Evolutionary conservation across 2,329 filamentous ascomycete genomes (phyloP).

Genomic region (Beauveria scarabaeidicola): DNA sequence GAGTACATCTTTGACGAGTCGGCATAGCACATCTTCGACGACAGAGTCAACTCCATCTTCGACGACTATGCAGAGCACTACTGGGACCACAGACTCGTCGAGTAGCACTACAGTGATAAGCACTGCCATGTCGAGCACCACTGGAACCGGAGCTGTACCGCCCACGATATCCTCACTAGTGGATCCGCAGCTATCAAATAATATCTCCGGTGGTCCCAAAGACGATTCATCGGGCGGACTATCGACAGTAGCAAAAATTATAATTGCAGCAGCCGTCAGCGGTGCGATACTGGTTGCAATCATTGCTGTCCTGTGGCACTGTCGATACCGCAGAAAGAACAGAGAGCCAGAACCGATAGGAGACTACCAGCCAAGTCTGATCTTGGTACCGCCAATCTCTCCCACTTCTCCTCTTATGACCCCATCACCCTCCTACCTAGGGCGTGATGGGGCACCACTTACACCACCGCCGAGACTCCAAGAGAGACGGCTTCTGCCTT

Average conservation of each 20-base stretch:
- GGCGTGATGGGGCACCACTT: constrained; percentile 20
- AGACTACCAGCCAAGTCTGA: constrained; percentile 8
- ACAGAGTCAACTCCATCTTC: not conserved
- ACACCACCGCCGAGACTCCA: constrained; percentile 41
- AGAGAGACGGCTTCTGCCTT: constrained; percentile 36
- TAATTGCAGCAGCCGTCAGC: not conserved
- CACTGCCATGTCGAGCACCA: not conserved
- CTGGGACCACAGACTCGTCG: not conserved
- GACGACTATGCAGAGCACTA: not conserved
- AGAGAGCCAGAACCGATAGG: not conserved
- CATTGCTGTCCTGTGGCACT: constrained; percentile 9
- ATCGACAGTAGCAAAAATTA: not conserved
- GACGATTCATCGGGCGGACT: not conserved
- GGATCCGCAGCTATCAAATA: constrained; percentile 4
- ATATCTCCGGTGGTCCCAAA: not conserved
- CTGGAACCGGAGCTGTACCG: not conserved
- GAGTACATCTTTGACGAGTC: not conserved
- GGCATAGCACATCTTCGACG: not conserved
- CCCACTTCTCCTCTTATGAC: constrained; percentile 33
- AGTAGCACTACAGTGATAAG: not conserved
- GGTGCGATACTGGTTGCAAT: constrained; percentile 3
- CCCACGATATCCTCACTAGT: constrained; percentile 6
- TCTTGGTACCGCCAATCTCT: constrained; percentile 17
- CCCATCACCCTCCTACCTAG: constrained; percentile 22
- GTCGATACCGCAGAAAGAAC: constrained; percentile 4